Conservation (phyloP, 2,329 filamentous ascomycete genomes). For the Colletotrichum viniferum region DNA sequence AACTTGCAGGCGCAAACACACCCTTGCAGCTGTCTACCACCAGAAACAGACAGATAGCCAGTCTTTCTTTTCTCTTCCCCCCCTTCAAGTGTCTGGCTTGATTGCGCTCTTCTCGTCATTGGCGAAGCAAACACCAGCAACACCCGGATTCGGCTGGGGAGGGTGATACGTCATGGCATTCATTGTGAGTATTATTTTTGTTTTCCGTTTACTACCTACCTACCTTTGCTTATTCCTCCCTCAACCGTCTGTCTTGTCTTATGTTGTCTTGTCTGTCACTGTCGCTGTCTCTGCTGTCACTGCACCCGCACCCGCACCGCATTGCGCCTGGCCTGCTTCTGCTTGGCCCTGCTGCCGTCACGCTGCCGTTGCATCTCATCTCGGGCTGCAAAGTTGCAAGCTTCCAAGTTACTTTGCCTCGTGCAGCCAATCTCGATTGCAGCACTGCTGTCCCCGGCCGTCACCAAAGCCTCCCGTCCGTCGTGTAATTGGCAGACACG, state of each 20-base stretch:
- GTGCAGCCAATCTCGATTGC: slow-evolving; percentile 18
- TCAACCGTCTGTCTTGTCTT: neutral
- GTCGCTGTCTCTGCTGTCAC: neutral
- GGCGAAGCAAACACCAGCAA: slow-evolving; percentile 14
- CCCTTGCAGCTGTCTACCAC: neutral
- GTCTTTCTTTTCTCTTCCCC: slow-evolving; percentile 6
- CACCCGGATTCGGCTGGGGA: slow-evolving; percentile 14
- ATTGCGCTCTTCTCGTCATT: slow-evolving; percentile 8
- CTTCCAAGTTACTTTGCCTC: neutral
- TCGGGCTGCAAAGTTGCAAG: slow-evolving; percentile 5
- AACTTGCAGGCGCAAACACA: neutral
- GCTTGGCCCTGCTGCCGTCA: neutral
- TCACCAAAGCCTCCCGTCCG: neutral
- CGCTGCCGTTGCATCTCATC: neutral
- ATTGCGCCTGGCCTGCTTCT: neutral
- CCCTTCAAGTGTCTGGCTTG: neutral
- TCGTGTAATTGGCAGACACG: slow-evolving; percentile 11
- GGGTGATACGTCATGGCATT: slow-evolving; percentile 33
- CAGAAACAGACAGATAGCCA: neutral
- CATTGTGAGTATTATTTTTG: slow-evolving; percentile 32
- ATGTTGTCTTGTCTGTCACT: neutral
- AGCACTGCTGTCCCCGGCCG: slow-evolving; percentile 8
- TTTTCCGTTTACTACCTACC: neutral
- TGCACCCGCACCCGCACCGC: neutral
- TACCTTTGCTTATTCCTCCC: neutral